A percentile compares a stretch with the other conserved stretches of the same genome.
phyloP scores from a whole-genome alignment of 805 yeast species.

The Candida rishiriensis region DNA sequence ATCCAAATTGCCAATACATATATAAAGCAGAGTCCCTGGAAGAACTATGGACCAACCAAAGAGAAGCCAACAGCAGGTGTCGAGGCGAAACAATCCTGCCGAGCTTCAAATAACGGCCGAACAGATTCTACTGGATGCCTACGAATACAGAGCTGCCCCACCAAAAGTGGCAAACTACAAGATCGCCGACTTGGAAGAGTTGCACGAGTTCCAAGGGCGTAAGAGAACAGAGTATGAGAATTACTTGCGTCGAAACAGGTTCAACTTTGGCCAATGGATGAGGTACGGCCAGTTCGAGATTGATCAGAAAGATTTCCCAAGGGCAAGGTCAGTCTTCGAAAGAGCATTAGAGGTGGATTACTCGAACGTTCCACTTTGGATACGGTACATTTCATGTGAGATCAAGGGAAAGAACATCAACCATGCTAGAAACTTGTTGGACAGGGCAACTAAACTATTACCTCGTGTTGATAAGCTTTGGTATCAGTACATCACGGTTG shows the following conservation, averaged over 20 bases:
- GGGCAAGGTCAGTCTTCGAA: constrained; percentile 87
- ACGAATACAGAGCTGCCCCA: constrained; percentile 40
- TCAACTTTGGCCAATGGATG: constrained; percentile 84
- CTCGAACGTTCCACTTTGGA: constrained; percentile 80
- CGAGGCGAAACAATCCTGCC: constrained; percentile 28
- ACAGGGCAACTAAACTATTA: constrained; percentile 65
- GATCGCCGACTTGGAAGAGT: constrained; percentile 74
- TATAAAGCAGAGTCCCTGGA: no score
- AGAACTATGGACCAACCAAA: no score
- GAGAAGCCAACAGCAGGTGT: no score
- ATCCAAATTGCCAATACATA: no score
- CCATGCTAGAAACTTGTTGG: constrained; percentile 83
- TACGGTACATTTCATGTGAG: constrained; percentile 76
- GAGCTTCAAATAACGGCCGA: constrained; percentile 60
- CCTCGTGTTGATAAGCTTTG: constrained; percentile 85
- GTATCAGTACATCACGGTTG: constrained; percentile 78
- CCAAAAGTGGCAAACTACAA: constrained; percentile 40
- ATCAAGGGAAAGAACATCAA: constrained; percentile 66
- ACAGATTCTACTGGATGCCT: constrained; percentile 59
- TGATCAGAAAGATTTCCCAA: constrained; percentile 67
- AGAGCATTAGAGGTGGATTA: constrained; percentile 77
- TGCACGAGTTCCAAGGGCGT: constrained; percentile 66
- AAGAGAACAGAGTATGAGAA: constrained; percentile 81
- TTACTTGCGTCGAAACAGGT: constrained; percentile 79
- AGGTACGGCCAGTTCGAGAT: constrained; percentile 87